Evolutionary conservation across 768 basidiomycete species (phyloP).

Genomic region (Asterophora lycoperdoides): DNA sequence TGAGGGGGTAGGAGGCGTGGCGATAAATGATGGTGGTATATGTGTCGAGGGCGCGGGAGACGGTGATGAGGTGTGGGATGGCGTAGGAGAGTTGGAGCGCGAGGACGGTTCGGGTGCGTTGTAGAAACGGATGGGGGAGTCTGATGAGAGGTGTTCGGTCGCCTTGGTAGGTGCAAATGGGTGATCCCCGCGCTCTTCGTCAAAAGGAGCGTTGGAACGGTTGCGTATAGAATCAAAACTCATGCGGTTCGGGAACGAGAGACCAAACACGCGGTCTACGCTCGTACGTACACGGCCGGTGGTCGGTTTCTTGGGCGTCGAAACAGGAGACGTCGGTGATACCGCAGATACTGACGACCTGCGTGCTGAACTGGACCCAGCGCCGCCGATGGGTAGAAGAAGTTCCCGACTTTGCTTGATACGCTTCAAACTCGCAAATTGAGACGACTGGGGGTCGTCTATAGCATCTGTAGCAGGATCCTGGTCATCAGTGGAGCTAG

Average conservation of each 20-base stretch:
- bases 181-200: constrained; percentile 12
- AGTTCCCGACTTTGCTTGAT: constrained; percentile 71
- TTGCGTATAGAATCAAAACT: constrained; percentile 47
- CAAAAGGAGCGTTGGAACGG: constrained; percentile 8
- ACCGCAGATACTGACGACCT: constrained; percentile 20
- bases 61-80: constrained; percentile 18
- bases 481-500: constrained; percentile 11
- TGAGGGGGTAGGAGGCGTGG: constrained; percentile 15
- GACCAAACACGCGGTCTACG: constrained; percentile 56
- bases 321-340: constrained; percentile 7
- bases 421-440: constrained; percentile 34
- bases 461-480: constrained; percentile 4
- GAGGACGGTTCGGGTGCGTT: constrained; percentile 23
- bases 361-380: constrained; percentile 26
- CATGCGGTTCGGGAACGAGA: constrained; percentile 44
- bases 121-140: constrained; percentile 27
- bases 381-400: constrained; percentile 48
- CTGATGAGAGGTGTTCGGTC: constrained; percentile 20
- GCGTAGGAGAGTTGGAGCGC: constrained; percentile 23
- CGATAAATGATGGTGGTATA: constrained; percentile 16
- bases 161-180: constrained; percentile 4
- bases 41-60: constrained; percentile 9
- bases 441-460: constrained; percentile 12
- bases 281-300: constrained; percentile 48
- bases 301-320: constrained; percentile 20